Conservation (phyloP, 1,284 basidiomycete genomes). For the Stygiomarasmius scandens region DNA sequence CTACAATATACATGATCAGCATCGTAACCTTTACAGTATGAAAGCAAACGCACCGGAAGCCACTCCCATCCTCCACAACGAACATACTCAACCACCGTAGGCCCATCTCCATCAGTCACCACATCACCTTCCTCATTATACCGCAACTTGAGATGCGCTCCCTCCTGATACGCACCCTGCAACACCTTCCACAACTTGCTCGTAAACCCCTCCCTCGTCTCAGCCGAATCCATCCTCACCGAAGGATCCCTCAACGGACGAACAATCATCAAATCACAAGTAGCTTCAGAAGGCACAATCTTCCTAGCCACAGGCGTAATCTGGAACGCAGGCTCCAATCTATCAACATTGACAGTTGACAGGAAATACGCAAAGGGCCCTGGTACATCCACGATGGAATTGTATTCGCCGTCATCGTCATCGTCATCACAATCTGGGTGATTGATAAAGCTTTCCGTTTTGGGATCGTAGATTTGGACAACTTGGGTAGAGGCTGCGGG, state of each 20-base stretch:
- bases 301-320: slow-evolving; percentile 67
- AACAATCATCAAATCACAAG: slow-evolving; percentile 83
- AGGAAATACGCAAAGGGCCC: slow-evolving; percentile 91
- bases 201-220: slow-evolving; percentile 48
- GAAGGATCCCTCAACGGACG: slow-evolving; percentile 74
- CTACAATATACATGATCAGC: too few relatives aligned
- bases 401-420: too few relatives aligned
- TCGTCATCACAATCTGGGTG: slow-evolving; percentile 35
- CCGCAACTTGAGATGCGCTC: slow-evolving; percentile 65
- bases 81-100: slow-evolving; percentile 77
- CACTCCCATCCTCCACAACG: slow-evolving; percentile 85
- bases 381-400: slow-evolving; percentile 48
- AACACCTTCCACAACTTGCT: slow-evolving; percentile 54
- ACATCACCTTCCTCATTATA: slow-evolving; percentile 57
- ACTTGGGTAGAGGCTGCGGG: slow-evolving; percentile 41
- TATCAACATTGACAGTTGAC: slow-evolving; percentile 76
- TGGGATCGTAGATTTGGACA: slow-evolving; percentile 66
- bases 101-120: slow-evolving; percentile 45
- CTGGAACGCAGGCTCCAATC: slow-evolving; percentile 72
- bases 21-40: too few relatives aligned
- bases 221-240: slow-evolving; percentile 40
- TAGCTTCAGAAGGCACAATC: slow-evolving; percentile 42
- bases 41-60: slow-evolving; percentile 63
- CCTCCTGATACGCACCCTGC: slow-evolving; percentile 72
- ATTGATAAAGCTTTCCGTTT: slow-evolving; percentile 50